Conservation (phyloP, 768 basidiomycete species). For the Amanita phalloides region DNA sequence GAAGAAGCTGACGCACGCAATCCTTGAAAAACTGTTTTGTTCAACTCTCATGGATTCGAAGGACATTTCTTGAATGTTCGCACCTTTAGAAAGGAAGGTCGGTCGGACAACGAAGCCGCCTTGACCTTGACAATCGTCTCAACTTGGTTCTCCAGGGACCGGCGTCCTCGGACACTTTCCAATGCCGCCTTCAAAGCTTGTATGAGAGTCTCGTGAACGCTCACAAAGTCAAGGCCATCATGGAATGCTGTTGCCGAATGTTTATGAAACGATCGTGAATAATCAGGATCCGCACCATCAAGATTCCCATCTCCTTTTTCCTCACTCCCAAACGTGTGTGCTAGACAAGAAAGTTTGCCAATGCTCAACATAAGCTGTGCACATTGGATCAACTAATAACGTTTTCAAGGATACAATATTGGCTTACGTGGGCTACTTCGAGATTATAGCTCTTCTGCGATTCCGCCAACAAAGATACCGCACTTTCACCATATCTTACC, state of each 20-base stretch:
- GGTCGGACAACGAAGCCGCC: slow-evolving; percentile 34
- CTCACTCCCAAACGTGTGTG: slow-evolving; percentile 57
- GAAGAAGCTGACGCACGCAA: slow-evolving; percentile 55
- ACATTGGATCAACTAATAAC: background rate
- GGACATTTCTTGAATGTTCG: background rate
- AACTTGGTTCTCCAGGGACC: slow-evolving; percentile 58
- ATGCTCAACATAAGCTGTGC: slow-evolving; percentile 81
- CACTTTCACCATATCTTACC: slow-evolving; percentile 53
- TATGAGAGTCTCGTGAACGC: slow-evolving; percentile 65
- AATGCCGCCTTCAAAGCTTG: slow-evolving; percentile 47
- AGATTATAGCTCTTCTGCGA: slow-evolving; percentile 46
- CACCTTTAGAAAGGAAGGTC: slow-evolving; percentile 44
- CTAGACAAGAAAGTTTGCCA: slow-evolving; percentile 77
- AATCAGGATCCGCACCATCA: slow-evolving; percentile 32
- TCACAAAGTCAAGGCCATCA: slow-evolving; percentile 78
- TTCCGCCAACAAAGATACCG: slow-evolving; percentile 51
- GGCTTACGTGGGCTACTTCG: slow-evolving; percentile 65
- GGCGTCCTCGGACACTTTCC: slow-evolving; percentile 39
- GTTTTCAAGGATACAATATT: slow-evolving; percentile 8
- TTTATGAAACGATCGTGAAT: background rate
- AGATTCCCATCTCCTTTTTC: slow-evolving; percentile 39
- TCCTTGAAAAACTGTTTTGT: slow-evolving; percentile 53
- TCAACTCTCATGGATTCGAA: background rate
- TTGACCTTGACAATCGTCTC: slow-evolving; percentile 49
- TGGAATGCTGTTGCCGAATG: slow-evolving; percentile 52